Conservation (phyloP, 2,329 filamentous ascomycete genomes). For the Arthrobotrys sphaeroides region DNA sequence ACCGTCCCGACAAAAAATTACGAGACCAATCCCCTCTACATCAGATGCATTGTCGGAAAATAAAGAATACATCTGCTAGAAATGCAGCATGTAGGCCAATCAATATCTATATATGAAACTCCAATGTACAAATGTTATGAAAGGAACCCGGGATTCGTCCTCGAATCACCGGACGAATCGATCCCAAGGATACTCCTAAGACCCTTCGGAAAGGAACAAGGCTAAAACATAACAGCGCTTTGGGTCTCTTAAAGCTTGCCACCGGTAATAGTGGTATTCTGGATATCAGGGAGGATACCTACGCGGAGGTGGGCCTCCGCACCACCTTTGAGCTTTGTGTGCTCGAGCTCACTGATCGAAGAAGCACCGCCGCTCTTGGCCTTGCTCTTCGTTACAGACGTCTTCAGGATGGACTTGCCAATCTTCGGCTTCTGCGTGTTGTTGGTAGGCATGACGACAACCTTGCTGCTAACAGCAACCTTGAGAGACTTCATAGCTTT, state of each 20-base stretch:
- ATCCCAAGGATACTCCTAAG: too few species aligned
- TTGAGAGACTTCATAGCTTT: slow-evolving; percentile 33
- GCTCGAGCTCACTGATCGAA: neutral
- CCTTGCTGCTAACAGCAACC: slow-evolving; percentile 31
- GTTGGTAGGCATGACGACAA: slow-evolving; percentile 1
- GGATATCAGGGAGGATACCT: slow-evolving; percentile 14
- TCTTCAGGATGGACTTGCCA: neutral
- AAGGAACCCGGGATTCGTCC: too few species aligned
- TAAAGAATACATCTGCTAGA: slow-evolving; percentile 4
- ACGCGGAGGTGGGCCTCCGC: slow-evolving; percentile 5
- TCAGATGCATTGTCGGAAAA: neutral
- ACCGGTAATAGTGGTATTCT: neutral
- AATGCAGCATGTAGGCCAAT: neutral
- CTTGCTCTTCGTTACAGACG: slow-evolving; percentile 26
- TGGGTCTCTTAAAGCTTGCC: neutral
- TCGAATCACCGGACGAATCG: too few species aligned
- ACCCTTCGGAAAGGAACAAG: too few species aligned
- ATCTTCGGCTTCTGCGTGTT: slow-evolving; percentile 16
- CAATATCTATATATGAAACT: slow-evolving; percentile 3
- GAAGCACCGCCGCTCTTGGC: slow-evolving; percentile 30
- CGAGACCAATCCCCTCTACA: too few species aligned
- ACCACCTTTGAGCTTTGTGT: slow-evolving; percentile 22
- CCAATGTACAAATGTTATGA: neutral
- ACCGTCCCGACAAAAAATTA: too few species aligned
- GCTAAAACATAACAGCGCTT: neutral